These are phyloP conservation scores for Fusarium chaquense DNA, from an alignment of 2,329 filamentous ascomycete species.

Conservation along the genomic window DNA sequence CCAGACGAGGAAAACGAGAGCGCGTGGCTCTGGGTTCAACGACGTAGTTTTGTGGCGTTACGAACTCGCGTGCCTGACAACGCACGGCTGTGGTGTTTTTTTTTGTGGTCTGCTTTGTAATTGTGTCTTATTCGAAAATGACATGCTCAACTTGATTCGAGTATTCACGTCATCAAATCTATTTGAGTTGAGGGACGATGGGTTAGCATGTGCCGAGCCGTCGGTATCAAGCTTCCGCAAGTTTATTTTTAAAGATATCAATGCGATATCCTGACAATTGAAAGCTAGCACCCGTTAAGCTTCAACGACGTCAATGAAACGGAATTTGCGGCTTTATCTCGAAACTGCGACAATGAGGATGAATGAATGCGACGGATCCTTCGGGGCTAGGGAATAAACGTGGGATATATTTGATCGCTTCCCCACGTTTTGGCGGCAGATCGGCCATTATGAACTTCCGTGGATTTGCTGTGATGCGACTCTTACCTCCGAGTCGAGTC, in stretches of 20 bases:
- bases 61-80: constrained; percentile 9
- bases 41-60: constrained; percentile 27
- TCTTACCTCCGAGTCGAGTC: constrained; percentile 4
- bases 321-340: constrained; percentile 33
- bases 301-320: constrained; percentile 25
- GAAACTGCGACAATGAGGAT: constrained; percentile 5
- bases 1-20: constrained; percentile 14
- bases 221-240: neutral
- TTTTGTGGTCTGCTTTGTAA: neutral
- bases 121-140: neutral
- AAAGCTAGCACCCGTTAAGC: neutral
- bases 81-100: neutral
- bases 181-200: neutral
- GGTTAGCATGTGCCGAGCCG: constrained; percentile 5
- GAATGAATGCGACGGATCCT: constrained; percentile 10
- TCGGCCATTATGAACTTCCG: constrained; percentile 31
- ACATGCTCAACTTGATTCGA: constrained; percentile 13
- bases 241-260: neutral
- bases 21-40: constrained; percentile 18
- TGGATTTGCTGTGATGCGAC: neutral
- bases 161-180: constrained; percentile 27
- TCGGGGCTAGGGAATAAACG: constrained; percentile 38
- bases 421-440: constrained; percentile 38
- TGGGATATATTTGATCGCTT: constrained; percentile 4
- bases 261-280: neutral